Evolutionary conservation across 2,329 filamentous ascomycete genomes (phyloP), one percentile per base, ranked within the genome.

Genomic region (Colletotrichum tropicale): DNA sequence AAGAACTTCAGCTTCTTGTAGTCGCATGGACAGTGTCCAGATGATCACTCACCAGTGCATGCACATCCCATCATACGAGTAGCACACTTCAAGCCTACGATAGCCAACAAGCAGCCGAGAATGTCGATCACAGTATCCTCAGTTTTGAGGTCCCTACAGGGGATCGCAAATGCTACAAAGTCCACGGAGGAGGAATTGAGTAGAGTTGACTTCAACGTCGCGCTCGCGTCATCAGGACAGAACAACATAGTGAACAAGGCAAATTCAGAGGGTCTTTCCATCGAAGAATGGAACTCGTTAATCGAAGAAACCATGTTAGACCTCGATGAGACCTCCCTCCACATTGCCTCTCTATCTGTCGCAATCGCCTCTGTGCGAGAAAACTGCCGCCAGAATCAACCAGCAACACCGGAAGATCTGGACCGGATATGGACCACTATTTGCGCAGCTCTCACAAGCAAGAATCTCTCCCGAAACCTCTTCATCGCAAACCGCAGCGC

Each of bases 401-500:
- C n/a, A 15, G 36, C 55, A 16, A 56, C 62, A 9, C n/a, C 62
- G 6, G 2, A 24, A 8, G 62, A 68, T 8, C 62, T 67, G 38
- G 43, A 36, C 10, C 26, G 12, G 4, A 55, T 64, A 13, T 73
- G 73, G 73, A 15, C 13, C n/a, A 67, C 43, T 18, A 24, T 75
- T 4, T 9, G 30, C 38, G 12, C 15, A 8, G 73, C 73, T 12
- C 16, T 73, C 4, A 64, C 38, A 3, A 30, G 26, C 55, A 26
- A 34, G 3, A 10, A 18, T 16, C 28, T 55, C 3, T 21, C 38
- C 16, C 32, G 6, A 13, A 34, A 21, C 6, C 62, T 52, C 5
- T 70, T 71, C 36, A 28, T 30, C 2, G 75, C 77, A 2, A 76
- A 79, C n/a, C 81, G 81, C 52, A 83, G 81, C 58, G 79, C 84